Evolutionary conservation across 2,329 filamentous ascomycete genomes (phyloP).

Genomic region (Tolypocladium paradoxum): DNA sequence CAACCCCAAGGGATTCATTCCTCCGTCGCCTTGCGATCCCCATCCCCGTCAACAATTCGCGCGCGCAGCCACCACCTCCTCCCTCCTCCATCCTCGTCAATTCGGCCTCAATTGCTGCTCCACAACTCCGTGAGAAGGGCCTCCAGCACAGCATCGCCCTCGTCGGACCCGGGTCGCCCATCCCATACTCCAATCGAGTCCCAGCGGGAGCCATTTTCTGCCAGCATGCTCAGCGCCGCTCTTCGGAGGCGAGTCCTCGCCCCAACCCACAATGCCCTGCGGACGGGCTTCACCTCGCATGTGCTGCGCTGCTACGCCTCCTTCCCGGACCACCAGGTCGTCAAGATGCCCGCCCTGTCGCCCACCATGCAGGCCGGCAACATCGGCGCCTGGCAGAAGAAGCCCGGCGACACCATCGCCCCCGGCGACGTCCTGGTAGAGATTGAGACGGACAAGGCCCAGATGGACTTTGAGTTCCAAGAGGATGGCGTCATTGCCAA

Average conservation of each 20-base stretch:
- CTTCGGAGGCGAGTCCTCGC: conserved; percentile 51
- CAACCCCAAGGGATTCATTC: conserved; percentile 27
- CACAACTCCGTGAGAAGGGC: conserved; percentile 1
- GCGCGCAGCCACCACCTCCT: conserved; percentile 11
- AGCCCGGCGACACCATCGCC: conserved; percentile 73
- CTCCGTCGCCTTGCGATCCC: conserved; percentile 16
- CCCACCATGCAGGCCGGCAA: conserved; percentile 96
- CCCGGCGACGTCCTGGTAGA: conserved; percentile 94
- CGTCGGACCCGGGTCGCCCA: neutral
- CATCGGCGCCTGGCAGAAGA: conserved; percentile 97
- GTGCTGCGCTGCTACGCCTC: conserved; percentile 62
- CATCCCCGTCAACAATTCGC: conserved; percentile 21
- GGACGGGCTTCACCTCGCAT: conserved; percentile 40
- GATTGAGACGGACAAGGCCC: conserved; percentile 99
- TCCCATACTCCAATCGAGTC: conserved; percentile 2
- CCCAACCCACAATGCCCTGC: conserved; percentile 37
- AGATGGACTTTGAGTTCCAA: conserved; percentile 99
- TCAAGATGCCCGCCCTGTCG: conserved; percentile 96
- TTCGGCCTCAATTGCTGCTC: conserved; percentile 4
- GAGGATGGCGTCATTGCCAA: conserved; percentile 95
- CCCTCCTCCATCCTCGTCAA: conserved; percentile 5
- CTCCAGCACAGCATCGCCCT: conserved; percentile 7
- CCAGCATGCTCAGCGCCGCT: conserved; percentile 50
- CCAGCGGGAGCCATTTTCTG: conserved; percentile 18
- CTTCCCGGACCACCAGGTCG: conserved; percentile 86